These are phyloP conservation scores for Scedosporium minutisporum DNA, from an alignment of 2,329 filamentous ascomycete genomes.

Conservation along the genomic window DNA sequence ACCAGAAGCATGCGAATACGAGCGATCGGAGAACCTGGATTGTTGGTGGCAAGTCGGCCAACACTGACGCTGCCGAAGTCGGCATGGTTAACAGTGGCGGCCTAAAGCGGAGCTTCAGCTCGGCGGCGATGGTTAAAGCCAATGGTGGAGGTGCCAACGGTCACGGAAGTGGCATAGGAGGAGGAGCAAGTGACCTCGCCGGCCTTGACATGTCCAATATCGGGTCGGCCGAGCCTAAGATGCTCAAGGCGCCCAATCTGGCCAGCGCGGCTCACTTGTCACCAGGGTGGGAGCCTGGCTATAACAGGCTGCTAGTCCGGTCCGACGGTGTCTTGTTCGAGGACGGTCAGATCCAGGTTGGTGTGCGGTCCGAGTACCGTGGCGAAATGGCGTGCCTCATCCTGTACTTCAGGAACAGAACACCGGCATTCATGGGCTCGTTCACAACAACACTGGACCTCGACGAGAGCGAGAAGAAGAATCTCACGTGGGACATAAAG, in stretches of 20 bases:
- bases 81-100: conserved; percentile 71
- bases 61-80: conserved; percentile 70
- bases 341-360: conserved; percentile 87
- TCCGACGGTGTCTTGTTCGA: conserved; percentile 88
- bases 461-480: conserved; percentile 52
- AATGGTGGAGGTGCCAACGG: conserved; percentile 43
- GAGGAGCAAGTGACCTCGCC: conserved; percentile 55
- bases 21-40: conserved; percentile 97
- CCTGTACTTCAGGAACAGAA: conserved; percentile 93
- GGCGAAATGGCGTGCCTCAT: conserved; percentile 94
- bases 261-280: conserved; percentile 88
- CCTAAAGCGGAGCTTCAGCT: conserved; percentile 77
- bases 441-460: conserved; percentile 93
- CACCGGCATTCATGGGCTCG: conserved; percentile 70
- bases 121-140: conserved; percentile 39
- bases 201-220: conserved; percentile 70
- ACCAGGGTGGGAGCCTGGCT: conserved; percentile 89
- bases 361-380: conserved; percentile 86
- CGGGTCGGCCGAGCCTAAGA: conserved; percentile 45
- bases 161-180: conserved; percentile 20
- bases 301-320: conserved; percentile 68
- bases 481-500: conserved; percentile 78
- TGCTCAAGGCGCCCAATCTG: conserved; percentile 65
- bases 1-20: conserved; percentile 87
- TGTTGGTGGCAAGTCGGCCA: conserved; percentile 92